phyloP scores from a whole-genome alignment of 108 stramenopile genomes.

The Phaeodactylum tricornutum region DNA sequence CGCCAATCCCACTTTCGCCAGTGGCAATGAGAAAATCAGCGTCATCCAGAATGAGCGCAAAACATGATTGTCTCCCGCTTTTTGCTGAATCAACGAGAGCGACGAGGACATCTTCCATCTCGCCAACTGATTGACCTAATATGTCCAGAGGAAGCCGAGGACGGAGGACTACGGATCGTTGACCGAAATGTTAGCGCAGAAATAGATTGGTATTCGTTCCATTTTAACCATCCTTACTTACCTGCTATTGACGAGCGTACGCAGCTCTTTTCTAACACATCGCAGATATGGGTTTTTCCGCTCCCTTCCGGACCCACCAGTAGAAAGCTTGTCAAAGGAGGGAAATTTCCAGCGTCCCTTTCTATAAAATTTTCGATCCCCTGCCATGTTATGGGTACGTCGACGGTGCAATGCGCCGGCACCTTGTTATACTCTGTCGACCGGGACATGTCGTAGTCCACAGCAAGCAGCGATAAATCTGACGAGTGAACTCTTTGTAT shows the following conservation, averaged over 20 bases:
- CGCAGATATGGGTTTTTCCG: slow-evolving; percentile 63
- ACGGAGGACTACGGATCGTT: slow-evolving; percentile 35
- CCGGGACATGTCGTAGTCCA: no score
- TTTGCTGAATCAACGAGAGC: slow-evolving; percentile 30
- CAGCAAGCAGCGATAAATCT: no score
- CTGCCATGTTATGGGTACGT: no score
- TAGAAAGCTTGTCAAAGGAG: slow-evolving; percentile 17
- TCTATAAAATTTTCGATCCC: slow-evolving; percentile 1
- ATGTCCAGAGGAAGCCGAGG: slow-evolving; percentile 45
- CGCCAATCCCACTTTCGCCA: neutral
- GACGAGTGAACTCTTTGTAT: no score
- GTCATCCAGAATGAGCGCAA: slow-evolving; percentile 54
- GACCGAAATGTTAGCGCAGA: no score
- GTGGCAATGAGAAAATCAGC: slow-evolving; percentile 25
- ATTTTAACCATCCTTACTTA: neutral
- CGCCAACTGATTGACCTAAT: slow-evolving; percentile 39
- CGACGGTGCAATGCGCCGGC: no score
- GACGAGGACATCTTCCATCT: slow-evolving; percentile 50
- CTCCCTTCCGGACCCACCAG: slow-evolving; percentile 54
- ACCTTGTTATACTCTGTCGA: no score
- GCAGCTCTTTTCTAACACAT: slow-evolving; percentile 5
- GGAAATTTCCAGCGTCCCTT: no score
- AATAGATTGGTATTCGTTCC: neutral
- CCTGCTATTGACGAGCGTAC: neutral
- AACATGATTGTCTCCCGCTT: neutral